phyloP scores from a whole-genome alignment of 371 early-diverging fungal genomes.

The Circinella minor region DNA sequence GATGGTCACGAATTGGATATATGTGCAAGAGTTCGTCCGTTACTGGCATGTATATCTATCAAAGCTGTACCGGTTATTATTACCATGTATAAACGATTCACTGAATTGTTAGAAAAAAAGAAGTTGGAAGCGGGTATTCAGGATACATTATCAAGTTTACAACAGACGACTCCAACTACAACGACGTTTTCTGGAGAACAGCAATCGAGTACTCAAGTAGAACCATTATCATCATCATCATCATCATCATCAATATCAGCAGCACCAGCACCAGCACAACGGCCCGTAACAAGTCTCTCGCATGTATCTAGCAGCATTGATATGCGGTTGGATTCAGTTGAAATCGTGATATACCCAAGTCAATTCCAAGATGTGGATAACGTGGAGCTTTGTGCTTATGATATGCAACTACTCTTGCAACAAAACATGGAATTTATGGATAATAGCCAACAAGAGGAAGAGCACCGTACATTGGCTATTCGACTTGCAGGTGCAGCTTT shows the following conservation, averaged over 20 bases:
- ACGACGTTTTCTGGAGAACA: no score
- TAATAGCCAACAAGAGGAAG: constrained; percentile 17
- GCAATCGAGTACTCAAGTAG: no score
- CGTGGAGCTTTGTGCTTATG: constrained; percentile 53
- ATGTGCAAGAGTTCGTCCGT: constrained; percentile 25
- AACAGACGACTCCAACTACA: background rate
- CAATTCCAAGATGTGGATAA: constrained; percentile 78
- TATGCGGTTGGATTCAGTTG: constrained; percentile 25
- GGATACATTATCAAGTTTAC: constrained; percentile 2
- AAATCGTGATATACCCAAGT: constrained; percentile 65
- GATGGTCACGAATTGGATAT: constrained; percentile 18
- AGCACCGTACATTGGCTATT: constrained; percentile 31
- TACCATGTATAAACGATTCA: constrained; percentile 57
- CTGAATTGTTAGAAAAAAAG: constrained; percentile 65
- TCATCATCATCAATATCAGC: background rate
- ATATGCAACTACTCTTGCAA: constrained; percentile 29
- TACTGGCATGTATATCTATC: constrained; percentile 53
- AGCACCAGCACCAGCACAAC: background rate
- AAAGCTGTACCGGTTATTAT: constrained; percentile 69
- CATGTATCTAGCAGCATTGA: constrained; percentile 8
- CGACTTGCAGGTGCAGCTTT: constrained; percentile 41
- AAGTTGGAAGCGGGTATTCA: constrained; percentile 37
- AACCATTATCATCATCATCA: background rate
- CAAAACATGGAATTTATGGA: constrained; percentile 23
- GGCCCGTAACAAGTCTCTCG: background rate